Base-by-base conservation (phyloP, 2,329 filamentous ascomycete species). In the Microdochium bolleyi region DNA sequence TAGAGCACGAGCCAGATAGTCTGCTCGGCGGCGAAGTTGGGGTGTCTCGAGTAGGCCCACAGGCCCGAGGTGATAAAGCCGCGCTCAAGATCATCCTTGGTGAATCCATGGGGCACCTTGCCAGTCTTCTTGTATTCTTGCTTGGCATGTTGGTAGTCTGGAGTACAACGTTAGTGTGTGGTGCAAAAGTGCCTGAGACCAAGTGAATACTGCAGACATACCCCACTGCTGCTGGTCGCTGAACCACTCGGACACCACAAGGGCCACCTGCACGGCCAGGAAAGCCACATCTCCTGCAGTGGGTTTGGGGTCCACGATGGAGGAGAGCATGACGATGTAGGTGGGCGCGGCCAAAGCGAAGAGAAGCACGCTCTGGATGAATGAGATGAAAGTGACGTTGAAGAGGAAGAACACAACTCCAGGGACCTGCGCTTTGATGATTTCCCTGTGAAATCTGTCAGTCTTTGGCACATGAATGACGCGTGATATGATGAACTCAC, bases 1-100 rank as follows among this genome's bases (percentile, higher is more conserved):
- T 97, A 97, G 51, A 97, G 70, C 9, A 84, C 73, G 52, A 95
- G 77, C 94, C 94, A 99, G 61, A 97, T 84, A 27, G 84, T 76
- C 71, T 97, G 94, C 71, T 99, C 94, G 4, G 89, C 89, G 4
- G 88, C 83, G 64, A 97, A 99, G 69, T 99, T 99, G 49, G 94
- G 94, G 68, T 99, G 95, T 48, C 94, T 82, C 60, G 87, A 92
- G 74, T 85, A 91, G 1, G 84, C 86, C 86, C 89, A 99, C 8
- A 99, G 75, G 0, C 94, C 94, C 3, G 78, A 83, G 9, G 89
- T 87, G 58, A 88, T 78, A 71, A 99, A 99, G 44, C 94, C 94
- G 37, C 92, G 87, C 58, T 96, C 89, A 24, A 99, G 80, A 52
- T 96, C 89, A 55, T 83, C 82, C 59, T 85, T 83, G 0, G 76